phyloP scores from a whole-genome alignment of 371 early-diverging fungal genomes.

The Encephalitozoon intestinalis region DNA sequence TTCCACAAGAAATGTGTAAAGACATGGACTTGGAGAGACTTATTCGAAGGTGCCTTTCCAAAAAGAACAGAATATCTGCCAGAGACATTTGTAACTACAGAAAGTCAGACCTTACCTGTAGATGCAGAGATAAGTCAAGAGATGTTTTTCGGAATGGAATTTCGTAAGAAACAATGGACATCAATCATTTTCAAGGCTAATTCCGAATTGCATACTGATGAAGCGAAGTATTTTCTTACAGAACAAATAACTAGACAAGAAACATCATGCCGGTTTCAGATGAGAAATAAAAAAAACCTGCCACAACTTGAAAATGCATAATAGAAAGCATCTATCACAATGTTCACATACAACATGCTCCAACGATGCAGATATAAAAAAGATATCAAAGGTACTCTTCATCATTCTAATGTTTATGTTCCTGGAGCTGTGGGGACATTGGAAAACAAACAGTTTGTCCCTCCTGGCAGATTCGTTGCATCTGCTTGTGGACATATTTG shows the following conservation, averaged over 20 bases:
- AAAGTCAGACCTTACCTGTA: conserved; percentile 25
- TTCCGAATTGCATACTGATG: neutral
- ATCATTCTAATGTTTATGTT: conserved; percentile 51
- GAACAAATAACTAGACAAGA: neutral
- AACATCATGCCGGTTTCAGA: neutral
- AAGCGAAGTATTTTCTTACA: neutral
- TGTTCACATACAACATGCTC: conserved; percentile 30
- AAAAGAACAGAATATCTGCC: conserved; percentile 22
- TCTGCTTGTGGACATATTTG: conserved; percentile 51
- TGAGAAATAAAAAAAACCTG: neutral
- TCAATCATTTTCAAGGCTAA: neutral
- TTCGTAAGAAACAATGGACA: neutral
- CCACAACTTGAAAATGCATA: neutral
- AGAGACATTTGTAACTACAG: neutral
- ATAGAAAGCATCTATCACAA: neutral
- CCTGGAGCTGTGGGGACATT: conserved; percentile 56
- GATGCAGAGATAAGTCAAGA: conserved; percentile 22
- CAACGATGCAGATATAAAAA: conserved; percentile 44
- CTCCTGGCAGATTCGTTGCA: conserved; percentile 54
- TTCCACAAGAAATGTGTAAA: neutral
- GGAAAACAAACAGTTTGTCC: conserved; percentile 43
- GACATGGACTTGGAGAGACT: conserved; percentile 19
- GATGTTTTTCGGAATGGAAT: neutral
- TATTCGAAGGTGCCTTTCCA: conserved; percentile 35
- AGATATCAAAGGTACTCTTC: conserved; percentile 31